Evolutionary conservation across 495 filamentous ascomycete species (phyloP).

Genomic region (Apiosordaria backusii): DNA sequence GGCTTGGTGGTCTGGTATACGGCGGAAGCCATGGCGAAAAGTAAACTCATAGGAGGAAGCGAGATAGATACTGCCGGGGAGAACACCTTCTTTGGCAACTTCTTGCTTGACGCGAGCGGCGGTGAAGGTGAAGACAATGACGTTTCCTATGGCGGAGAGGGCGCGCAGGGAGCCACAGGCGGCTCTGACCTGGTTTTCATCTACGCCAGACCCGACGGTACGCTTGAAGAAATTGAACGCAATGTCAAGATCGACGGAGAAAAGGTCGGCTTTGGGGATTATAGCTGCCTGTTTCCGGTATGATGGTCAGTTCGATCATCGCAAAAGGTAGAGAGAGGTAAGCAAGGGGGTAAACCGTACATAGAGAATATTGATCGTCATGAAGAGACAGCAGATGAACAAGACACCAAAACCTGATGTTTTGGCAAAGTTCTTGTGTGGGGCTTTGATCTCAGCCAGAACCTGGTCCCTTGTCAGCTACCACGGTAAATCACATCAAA

Average conservation of each 20-base stretch:
- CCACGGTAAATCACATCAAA: background rate
- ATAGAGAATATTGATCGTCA: slow-evolving; percentile 16
- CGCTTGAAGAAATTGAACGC: slow-evolving; percentile 20
- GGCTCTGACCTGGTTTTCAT: slow-evolving; percentile 27
- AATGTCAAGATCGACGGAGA: slow-evolving; percentile 15
- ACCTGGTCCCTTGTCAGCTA: slow-evolving; percentile 9
- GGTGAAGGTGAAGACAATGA: slow-evolving; percentile 26
- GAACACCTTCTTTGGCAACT: slow-evolving; percentile 21
- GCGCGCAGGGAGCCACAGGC: slow-evolving; percentile 14
- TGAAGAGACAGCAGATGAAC: slow-evolving; percentile 11
- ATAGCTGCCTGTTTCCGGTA: slow-evolving; percentile 12
- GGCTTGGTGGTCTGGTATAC: slow-evolving; percentile 12
- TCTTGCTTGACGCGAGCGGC: slow-evolving; percentile 24
- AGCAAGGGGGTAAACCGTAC: background rate
- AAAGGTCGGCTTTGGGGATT: slow-evolving; percentile 20
- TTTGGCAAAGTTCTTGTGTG: slow-evolving; percentile 21
- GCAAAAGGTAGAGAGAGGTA: background rate
- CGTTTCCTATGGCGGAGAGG: slow-evolving; percentile 21
- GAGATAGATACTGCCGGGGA: slow-evolving; percentile 19
- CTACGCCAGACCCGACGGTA: slow-evolving; percentile 13
- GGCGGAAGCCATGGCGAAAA: slow-evolving; percentile 20
- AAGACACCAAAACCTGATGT: slow-evolving; percentile 47
- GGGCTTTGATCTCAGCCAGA: slow-evolving; percentile 20
- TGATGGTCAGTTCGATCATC: slow-evolving; percentile 2
- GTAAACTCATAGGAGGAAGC: slow-evolving; percentile 22